phyloP scores from a whole-genome alignment of 164 flowering plant species.

The Nelumbo lutea region DNA sequence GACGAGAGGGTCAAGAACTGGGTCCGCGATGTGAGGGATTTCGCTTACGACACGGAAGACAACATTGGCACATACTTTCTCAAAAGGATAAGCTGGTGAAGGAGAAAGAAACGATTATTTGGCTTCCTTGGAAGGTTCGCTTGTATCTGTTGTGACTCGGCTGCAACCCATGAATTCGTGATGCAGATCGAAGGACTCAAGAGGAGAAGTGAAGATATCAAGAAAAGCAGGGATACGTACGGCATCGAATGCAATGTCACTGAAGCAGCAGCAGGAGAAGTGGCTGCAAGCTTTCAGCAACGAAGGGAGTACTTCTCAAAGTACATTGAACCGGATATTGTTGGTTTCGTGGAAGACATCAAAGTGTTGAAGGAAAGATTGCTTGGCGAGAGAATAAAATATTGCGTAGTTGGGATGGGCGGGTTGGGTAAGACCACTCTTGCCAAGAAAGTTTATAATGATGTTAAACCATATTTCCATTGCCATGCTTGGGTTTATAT shows the following conservation, averaged over 20 bases:
- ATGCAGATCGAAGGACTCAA: conserved; percentile 1
- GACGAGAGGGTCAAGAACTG: conserved; percentile 5
- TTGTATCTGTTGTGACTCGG: neutral
- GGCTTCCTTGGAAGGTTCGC: neutral
- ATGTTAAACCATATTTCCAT: too few species aligned
- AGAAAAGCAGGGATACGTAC: neutral
- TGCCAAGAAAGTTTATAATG: too few species aligned
- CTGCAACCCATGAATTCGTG: conserved; percentile 6
- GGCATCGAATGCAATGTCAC: neutral
- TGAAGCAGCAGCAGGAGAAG: neutral
- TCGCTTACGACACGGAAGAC: conserved; percentile 12
- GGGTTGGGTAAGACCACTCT: too few species aligned
- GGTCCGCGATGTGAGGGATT: conserved; percentile 4
- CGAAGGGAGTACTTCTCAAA: conserved; percentile 8
- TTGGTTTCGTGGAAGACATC: conserved; percentile 11
- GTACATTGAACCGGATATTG: conserved; percentile 9
- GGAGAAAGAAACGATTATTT: neutral
- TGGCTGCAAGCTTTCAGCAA: neutral
- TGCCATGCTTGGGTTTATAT: too few species aligned
- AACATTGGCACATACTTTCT: conserved; percentile 16
- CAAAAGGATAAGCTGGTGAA: conserved; percentile 1
- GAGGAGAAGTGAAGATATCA: neutral
- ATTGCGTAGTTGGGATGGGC: too few species aligned
- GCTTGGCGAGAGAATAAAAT: neutral
- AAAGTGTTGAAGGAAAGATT: neutral